These are phyloP conservation scores for Medicago arabica DNA, from an alignment of 306 rosid genomes.

Conservation along the genomic window DNA sequence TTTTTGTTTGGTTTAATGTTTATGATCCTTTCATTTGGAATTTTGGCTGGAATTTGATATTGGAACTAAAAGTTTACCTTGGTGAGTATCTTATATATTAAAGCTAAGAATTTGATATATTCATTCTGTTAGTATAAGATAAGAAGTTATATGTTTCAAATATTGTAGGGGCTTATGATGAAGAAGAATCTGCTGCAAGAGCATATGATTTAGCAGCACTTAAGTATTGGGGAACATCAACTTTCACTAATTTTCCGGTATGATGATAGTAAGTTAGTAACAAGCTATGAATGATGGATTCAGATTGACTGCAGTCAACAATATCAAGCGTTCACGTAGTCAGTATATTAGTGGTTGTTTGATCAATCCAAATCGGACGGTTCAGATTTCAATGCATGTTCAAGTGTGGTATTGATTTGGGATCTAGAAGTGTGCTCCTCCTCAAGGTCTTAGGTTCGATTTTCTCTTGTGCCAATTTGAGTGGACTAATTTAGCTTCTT, in stretches of 20 bases:
- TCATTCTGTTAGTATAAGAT: constrained; percentile 20
- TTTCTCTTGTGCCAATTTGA: too few species aligned
- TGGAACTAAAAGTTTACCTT: constrained; percentile 60
- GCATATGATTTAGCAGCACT: constrained; percentile 89
- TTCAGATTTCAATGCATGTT: neutral
- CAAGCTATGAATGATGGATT: too few species aligned
- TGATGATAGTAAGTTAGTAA: neutral
- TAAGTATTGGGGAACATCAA: constrained; percentile 78
- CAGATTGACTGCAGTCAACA: too few species aligned
- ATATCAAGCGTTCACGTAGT: too few species aligned
- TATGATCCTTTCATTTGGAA: constrained; percentile 28
- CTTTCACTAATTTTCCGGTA: constrained; percentile 81
- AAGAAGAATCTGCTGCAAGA: constrained; percentile 86
- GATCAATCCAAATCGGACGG: neutral
- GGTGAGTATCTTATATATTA: constrained; percentile 50
- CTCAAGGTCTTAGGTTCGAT: too few species aligned
- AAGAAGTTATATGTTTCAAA: constrained; percentile 23
- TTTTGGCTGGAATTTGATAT: constrained; percentile 38
- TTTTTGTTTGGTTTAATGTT: neutral
- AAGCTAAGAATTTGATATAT: neutral
- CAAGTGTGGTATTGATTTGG: too few species aligned
- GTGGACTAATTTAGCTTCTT: too few species aligned
- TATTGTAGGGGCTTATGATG: constrained; percentile 78
- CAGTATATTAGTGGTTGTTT: too few species aligned
- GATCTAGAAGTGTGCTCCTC: too few species aligned